Base-by-base conservation (phyloP, 2,329 filamentous ascomycete genomes). In the Pseudogymnoascus sp. region DNA sequence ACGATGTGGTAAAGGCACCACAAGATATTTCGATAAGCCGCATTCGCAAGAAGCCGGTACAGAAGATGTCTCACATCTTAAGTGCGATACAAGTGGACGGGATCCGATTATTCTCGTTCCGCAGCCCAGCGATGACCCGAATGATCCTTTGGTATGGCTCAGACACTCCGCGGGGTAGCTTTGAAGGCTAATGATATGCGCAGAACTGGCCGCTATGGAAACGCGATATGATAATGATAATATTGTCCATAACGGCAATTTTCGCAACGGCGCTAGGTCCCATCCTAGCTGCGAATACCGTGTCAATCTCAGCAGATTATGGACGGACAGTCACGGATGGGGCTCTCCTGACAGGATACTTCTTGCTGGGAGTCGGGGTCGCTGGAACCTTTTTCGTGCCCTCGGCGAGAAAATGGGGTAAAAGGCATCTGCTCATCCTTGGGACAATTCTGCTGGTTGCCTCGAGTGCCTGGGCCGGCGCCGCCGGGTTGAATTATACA, bases 101-200 rank as follows among this genome's bases (percentile, higher is more conserved):
- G 73, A 79, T 15, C 83, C 85, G 57, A 88, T 92, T 67, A 88
- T 96, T 66, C 82, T 96, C 30, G 87, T 95, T 4, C 92, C 92
- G 4, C 92, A 96, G 69, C 92, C 92, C 2, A 92, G 86, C 63
- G 88, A 95, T 72, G 90, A 95, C 71, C 90, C 89, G 3, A 92
- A 95, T 71, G 92, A 96, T 73, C 92, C 90, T 28, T 77, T 96
- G 65, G 82, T 85, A 79, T 62, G 74, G 67, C 39, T 55, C 23
- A 21, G 26, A 41, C 18, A 58, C 52, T 41, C 37, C 41, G 18
- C 26, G 13, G 28, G 9, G 28, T 60, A 48, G 28, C 21, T 8
- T 33, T 26, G 35, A 30, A 58, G 23, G 26, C 35, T 67, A 59
- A 67, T 68, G 58, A 67, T 62, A 56, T 19, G 57, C 45, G 12